These are phyloP conservation scores for Corchorus olitorius DNA, from an alignment of 345 rosid species.

Conservation along the genomic window DNA sequence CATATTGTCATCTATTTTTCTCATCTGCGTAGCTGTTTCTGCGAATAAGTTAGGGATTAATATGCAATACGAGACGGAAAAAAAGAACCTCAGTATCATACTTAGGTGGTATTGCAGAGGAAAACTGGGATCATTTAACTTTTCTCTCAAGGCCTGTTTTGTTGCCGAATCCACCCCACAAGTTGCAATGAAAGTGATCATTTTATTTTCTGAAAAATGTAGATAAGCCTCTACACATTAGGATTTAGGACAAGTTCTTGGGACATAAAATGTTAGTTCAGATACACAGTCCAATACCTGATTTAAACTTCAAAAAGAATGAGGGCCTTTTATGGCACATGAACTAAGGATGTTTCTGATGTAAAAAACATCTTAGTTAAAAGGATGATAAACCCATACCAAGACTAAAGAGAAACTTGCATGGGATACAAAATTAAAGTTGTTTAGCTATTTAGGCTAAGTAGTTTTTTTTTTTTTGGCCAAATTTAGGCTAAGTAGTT, in stretches of 20 bases:
- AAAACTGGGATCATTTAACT: not conserved
- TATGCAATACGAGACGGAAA: not conserved
- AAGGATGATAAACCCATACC: not conserved
- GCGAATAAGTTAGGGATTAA: slow-evolving; percentile 1
- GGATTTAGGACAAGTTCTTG: not conserved
- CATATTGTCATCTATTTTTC: not conserved
- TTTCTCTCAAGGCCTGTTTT: not conserved
- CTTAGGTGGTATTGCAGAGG: not conserved
- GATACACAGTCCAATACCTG: not conserved
- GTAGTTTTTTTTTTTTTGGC: no score
- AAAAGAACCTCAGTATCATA: not conserved
- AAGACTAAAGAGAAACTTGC: slow-evolving; percentile 10
- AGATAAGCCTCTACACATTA: not conserved
- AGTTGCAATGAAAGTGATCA: not conserved
- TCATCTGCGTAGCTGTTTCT: not conserved
- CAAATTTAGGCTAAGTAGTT: not conserved
- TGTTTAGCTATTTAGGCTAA: not conserved
- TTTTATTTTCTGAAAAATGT: not conserved
- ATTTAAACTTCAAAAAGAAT: not conserved
- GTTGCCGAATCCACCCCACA: not conserved
- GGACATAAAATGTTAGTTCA: slow-evolving; percentile 4
- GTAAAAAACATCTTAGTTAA: not conserved
- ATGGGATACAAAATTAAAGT: not conserved
- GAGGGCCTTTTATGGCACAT: not conserved
- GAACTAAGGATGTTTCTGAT: not conserved